Evolutionary conservation across 2,329 filamentous ascomycete genomes (phyloP).

Genomic region (Ophiocordyceps robertsii): DNA sequence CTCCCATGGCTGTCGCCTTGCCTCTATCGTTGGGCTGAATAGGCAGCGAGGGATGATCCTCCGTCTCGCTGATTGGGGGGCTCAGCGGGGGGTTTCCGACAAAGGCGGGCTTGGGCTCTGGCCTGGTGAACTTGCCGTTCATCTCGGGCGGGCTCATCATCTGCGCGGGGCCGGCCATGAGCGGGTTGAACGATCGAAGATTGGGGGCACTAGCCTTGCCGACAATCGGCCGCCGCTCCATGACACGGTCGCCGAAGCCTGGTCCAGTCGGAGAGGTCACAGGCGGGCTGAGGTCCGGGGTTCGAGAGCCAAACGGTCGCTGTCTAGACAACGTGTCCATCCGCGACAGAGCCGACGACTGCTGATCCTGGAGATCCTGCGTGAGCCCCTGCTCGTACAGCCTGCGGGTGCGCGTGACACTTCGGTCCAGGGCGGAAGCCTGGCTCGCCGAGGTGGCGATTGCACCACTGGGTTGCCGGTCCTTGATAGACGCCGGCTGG

Average conservation of each 20-base stretch:
- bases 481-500: slow-evolving; percentile 43
- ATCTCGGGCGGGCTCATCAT: slow-evolving; percentile 21
- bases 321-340: slow-evolving; percentile 67
- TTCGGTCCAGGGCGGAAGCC: slow-evolving; percentile 41
- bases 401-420: slow-evolving; percentile 55
- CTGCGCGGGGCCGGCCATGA: slow-evolving; percentile 24
- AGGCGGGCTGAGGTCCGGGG: slow-evolving; percentile 32
- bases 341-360: slow-evolving; percentile 60
- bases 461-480: slow-evolving; percentile 25
- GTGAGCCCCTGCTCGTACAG: slow-evolving; percentile 75
- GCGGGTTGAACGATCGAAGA: slow-evolving; percentile 43
- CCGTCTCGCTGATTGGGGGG: slow-evolving; percentile 54
- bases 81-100: slow-evolving; percentile 26
- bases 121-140: slow-evolving; percentile 20
- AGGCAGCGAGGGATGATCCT: slow-evolving; percentile 50
- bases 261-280: slow-evolving; percentile 31
- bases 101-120: slow-evolving; percentile 17
- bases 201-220: slow-evolving; percentile 55
- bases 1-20: slow-evolving; percentile 59
- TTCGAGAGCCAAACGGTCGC: slow-evolving; percentile 34
- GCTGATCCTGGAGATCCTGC: slow-evolving; percentile 69
- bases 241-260: slow-evolving; percentile 31
- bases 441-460: slow-evolving; percentile 22
- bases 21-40: slow-evolving; percentile 65
- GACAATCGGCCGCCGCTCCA: slow-evolving; percentile 30